phyloP scores from a whole-genome alignment of 176 grass and related monocot species.

The Lolium rigidum region DNA sequence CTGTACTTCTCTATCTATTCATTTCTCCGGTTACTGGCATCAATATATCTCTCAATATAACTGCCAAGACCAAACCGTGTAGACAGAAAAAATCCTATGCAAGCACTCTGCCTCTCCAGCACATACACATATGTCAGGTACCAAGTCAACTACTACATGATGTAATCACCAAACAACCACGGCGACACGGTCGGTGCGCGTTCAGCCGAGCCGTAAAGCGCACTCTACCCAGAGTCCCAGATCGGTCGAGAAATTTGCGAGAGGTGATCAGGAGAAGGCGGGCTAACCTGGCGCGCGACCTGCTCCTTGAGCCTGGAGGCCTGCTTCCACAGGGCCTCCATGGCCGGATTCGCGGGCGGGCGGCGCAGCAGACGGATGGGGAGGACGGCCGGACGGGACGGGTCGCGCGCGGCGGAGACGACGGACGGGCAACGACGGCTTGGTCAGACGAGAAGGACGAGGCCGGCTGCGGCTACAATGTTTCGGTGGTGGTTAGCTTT shows the following conservation, averaged over 20 bases:
- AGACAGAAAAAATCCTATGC: background rate
- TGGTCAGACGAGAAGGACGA: conserved; percentile 5
- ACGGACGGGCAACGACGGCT: background rate
- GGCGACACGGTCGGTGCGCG: background rate
- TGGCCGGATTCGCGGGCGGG: background rate
- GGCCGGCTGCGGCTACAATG: conserved; percentile 15
- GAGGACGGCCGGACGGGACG: background rate
- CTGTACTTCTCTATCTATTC: background rate
- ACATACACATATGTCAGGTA: background rate
- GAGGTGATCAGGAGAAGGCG: background rate
- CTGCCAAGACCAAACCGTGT: background rate
- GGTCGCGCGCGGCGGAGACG: background rate
- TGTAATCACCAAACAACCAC: background rate
- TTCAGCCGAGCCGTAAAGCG: background rate
- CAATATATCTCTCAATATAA: background rate
- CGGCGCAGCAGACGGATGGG: conserved; percentile 15
- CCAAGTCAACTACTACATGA: too few relatives aligned
- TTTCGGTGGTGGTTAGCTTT: conserved; percentile 51
- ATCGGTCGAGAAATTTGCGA: background rate
- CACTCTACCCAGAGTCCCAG: background rate
- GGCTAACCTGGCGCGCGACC: conserved; percentile 87
- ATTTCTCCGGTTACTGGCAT: background rate
- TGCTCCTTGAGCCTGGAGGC: conserved; percentile 95
- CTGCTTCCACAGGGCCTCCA: conserved; percentile 94
- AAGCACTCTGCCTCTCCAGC: background rate